Conservation (phyloP, 2,329 filamentous ascomycete species). For the Clarireedia sp. region DNA sequence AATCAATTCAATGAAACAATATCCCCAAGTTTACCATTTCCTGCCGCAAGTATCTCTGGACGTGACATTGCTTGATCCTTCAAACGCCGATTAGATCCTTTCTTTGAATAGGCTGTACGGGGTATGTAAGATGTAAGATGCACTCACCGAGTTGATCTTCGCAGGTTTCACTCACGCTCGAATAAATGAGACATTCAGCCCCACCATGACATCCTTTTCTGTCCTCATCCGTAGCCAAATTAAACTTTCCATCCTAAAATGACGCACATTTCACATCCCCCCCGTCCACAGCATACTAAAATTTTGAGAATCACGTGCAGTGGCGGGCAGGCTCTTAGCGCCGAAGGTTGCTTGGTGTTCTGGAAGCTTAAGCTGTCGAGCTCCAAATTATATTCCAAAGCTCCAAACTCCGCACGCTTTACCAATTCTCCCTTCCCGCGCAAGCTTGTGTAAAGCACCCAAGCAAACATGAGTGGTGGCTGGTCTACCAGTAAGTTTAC, state of each 20-base stretch:
- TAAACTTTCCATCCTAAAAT: neutral
- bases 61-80: no score
- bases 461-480: slow-evolving; percentile 59
- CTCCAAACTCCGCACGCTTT: neutral
- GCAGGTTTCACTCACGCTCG: neutral
- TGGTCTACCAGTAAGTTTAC: slow-evolving; percentile 76
- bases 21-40: neutral
- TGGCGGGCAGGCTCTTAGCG: neutral
- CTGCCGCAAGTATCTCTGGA: no score
- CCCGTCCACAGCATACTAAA: neutral
- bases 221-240: neutral
- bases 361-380: slow-evolving; percentile 4
- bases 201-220: neutral
- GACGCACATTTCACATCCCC: neutral
- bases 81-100: no score
- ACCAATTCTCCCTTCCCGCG: neutral
- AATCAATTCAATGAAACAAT: neutral
- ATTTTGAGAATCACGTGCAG: neutral
- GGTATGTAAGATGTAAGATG: neutral
- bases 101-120: neutral
- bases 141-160: no score
- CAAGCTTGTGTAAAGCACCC: neutral
- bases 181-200: neutral
- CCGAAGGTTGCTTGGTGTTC: neutral
- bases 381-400: neutral